Base-by-base conservation (phyloP, 1,139 yeast genomes). In the Sugiyamaella pinicola region DNA sequence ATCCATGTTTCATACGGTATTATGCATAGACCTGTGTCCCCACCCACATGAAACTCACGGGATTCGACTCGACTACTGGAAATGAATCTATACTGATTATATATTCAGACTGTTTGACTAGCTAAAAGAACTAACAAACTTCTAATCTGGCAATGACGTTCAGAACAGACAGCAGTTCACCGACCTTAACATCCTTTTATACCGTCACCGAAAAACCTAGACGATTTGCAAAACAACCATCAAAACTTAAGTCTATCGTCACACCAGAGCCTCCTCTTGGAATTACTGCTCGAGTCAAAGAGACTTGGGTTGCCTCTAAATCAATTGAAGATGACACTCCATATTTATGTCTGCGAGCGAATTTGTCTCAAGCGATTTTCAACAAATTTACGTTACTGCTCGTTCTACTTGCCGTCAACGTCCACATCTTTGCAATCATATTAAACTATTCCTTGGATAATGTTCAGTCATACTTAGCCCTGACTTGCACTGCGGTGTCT, bases 121-220 rank as follows among this genome's bases (percentile, higher is more conserved):
- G n/a, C n/a, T n/a, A n/a, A n/a, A n/a, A n/a, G n/a, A n/a, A n/a
- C n/a, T n/a, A n/a, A n/a, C n/a, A n/a, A n/a, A n/a, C 55, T 21
- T 3, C 15, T 19, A 9, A 37, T 38, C 51, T 46, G 38, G 39
- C 29, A 33, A 43, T 39, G 47, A 40, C 41, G 2, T 39, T 35
- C 19, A 39, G 47, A 18, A 18, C 47, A 4, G 29, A 31, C 8
- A 45, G 19, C 26, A 43, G 49, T 26, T 57, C 61, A 4, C 61
- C 61, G 2, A 62, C 65, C 2, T 29, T 62, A 2, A 55, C 57
- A 1, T 61, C 64, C 17, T 62, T 61, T 40, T 61, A 59, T 47
- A 62, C 65, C 5, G 52, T 52, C 4, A 57, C 56, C 2, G 61
- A 59, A 39, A 52, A 51, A 42, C 49, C 47, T 24, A 54, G 26